Evolutionary conservation across 192 early-diverging fungal genomes (phyloP).

Genomic region (Gamsiella multidivaricata): DNA sequence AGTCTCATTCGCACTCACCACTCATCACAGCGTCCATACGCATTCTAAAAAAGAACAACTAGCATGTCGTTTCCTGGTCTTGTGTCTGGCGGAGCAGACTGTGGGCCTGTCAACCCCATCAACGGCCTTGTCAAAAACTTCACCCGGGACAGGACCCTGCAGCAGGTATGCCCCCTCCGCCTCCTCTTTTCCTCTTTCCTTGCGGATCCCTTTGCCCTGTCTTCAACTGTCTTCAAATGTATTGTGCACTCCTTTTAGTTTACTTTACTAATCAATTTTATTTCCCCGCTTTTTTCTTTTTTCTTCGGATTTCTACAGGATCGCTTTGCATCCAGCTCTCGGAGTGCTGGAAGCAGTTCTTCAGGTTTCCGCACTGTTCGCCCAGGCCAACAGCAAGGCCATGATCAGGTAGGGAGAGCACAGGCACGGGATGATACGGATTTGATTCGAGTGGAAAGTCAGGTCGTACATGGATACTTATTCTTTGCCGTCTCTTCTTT

Average conservation of each 20-base stretch:
- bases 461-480: conserved; percentile 9
- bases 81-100: conserved; percentile 74
- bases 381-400: conserved; percentile 45
- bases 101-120: conserved; percentile 83
- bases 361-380: conserved; percentile 46
- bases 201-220: background rate
- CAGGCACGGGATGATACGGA: too few relatives aligned
- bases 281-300: conserved; percentile 1
- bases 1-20: background rate
- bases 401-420: conserved; percentile 37
- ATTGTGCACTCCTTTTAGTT: background rate
- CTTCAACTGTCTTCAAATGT: background rate
- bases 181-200: background rate
- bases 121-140: conserved; percentile 83
- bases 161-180: conserved; percentile 76
- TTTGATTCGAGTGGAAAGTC: too few relatives aligned
- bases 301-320: conserved; percentile 15
- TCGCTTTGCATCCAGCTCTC: conserved; percentile 28
- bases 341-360: conserved; percentile 33
- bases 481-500: background rate
- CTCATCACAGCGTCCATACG: background rate
- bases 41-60: background rate
- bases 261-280: conserved; percentile 1
- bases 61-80: conserved; percentile 69
- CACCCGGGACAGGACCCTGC: conserved; percentile 77